Evolutionary conservation across 495 filamentous ascomycete species (phyloP).

Genomic region (Penicillium lagena): DNA sequence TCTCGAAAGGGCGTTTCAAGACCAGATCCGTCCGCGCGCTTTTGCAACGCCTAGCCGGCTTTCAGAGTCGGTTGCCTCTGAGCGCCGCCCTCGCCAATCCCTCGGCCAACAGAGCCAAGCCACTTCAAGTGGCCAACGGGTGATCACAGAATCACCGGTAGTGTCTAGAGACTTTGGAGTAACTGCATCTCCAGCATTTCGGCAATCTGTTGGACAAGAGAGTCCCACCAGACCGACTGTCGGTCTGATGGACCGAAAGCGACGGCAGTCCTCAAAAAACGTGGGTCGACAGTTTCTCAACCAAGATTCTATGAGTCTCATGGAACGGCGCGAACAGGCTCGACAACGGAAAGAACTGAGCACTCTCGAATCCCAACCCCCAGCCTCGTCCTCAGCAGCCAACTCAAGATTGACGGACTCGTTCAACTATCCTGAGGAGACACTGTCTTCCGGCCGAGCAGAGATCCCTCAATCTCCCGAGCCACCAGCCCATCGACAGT

Average conservation of each 20-base stretch:
- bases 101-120: too few species aligned
- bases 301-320: neutral
- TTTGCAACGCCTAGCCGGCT: neutral
- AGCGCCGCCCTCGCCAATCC: too few species aligned
- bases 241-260: too few species aligned
- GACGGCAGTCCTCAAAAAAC: neutral
- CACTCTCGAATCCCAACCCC: neutral
- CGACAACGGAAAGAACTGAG: slow-evolving; percentile 10
- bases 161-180: too few species aligned
- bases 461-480: slow-evolving; percentile 4
- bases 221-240: too few species aligned
- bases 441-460: neutral
- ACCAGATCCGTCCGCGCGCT: neutral
- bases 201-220: too few species aligned
- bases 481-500: neutral
- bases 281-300: neutral
- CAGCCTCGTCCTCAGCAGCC: neutral
- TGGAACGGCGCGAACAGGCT: neutral
- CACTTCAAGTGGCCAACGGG: too few species aligned
- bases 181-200: too few species aligned
- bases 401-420: neutral
- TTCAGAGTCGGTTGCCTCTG: too few species aligned
- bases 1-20: neutral
- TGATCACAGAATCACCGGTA: too few species aligned
- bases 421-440: neutral